Conservation (phyloP, 768 basidiomycete species). For the Termitomyces sp. region DNA sequence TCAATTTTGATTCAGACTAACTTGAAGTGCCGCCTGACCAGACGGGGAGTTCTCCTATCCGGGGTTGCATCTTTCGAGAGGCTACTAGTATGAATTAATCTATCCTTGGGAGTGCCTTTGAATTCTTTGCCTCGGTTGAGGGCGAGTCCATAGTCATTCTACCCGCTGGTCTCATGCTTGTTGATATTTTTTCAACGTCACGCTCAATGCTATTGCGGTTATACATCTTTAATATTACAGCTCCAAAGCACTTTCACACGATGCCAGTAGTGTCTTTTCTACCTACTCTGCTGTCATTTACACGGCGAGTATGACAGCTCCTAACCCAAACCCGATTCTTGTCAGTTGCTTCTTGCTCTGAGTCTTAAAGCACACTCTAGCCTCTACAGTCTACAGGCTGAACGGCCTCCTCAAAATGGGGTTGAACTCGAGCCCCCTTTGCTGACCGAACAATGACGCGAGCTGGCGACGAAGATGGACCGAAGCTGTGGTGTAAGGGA, state of each 20-base stretch:
- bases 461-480: not conserved
- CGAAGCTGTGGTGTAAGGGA: not conserved
- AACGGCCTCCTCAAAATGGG: not conserved
- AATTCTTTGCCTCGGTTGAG: too few species aligned
- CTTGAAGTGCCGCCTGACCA: too few species aligned
- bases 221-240: not conserved
- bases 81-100: too few species aligned
- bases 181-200: not conserved
- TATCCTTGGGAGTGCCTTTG: not conserved
- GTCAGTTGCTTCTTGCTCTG: not conserved
- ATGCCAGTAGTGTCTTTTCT: not conserved
- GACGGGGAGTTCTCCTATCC: not conserved
- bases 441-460: not conserved
- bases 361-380: too few species aligned
- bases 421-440: not conserved
- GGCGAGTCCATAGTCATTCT: not conserved
- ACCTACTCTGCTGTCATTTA: not conserved
- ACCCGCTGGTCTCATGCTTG: not conserved
- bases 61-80: not conserved
- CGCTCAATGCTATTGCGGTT: not conserved
- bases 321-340: not conserved
- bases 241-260: not conserved
- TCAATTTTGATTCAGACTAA: not conserved
- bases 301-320: not conserved
- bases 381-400: not conserved